Evolutionary conservation across 1,284 basidiomycete genomes (phyloP), one percentile per base, ranked within the genome.

Genomic region (Apiotrichum gamsii): DNA sequence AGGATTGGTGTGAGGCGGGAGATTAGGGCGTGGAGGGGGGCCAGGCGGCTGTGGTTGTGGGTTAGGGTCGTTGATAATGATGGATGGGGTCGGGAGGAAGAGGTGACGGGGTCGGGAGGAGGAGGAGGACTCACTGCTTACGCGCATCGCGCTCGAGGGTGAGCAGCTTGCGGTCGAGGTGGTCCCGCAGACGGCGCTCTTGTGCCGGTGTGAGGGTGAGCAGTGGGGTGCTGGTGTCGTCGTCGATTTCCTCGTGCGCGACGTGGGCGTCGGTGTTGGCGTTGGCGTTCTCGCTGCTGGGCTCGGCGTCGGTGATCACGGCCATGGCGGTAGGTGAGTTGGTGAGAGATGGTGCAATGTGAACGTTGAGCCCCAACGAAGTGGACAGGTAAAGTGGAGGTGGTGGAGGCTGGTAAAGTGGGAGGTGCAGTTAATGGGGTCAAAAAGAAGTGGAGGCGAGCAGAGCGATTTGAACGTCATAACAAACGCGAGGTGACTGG

Each of bases 91-190:
- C n/a, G n/a, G n/a, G n/a, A n/a, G n/a, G n/a, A n/a, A 28, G 25
- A 28, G 25, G 25, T 25, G 24, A n/a, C n/a, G 16, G 40, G n/a
- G 43, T 45, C 10, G 32, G 4, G 31, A 14, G n/a, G 11, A 11
- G 23, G n/a, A 3, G 16, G 5, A 3, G 16, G 8, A 53, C 61
- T 40, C 33, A 64, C 65, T 52, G 49, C 35, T 66, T 68, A 14
- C 56, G 45, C 44, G 57, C 56, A 32, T 64, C 61, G 33, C 66
- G 49, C 39, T 66, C 64, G 5, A 65, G 52, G 2, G 28, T 23
- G 4, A 44, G 18, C 18, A 62, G 41, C 11, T 44, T 45, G 21
- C 56, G 59, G 51, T 66, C 64, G 30, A 66, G 54, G 49, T 59
- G 52, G 5, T 49, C 42, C 0, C 59, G 50, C 5, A 64, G 49